phyloP scores from a whole-genome alignment of 495 filamentous ascomycete genomes.

The Podospora pseudocomata region DNA sequence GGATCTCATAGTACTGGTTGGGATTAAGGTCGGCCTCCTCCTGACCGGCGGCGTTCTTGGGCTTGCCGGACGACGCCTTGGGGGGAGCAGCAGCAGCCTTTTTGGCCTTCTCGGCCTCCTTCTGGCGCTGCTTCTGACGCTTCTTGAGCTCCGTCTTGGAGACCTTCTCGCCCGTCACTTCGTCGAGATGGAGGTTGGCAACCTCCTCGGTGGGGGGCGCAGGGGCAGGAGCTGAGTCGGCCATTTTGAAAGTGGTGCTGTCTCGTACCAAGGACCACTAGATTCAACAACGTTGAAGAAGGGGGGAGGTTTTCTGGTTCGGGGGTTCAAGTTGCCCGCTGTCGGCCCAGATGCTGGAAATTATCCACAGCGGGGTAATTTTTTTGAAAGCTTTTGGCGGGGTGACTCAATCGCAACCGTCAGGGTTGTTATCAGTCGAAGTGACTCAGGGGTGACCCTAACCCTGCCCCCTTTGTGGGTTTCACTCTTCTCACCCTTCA shows the following conservation, averaged over 20 bases:
- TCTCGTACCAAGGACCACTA: background rate
- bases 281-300: background rate
- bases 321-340: background rate
- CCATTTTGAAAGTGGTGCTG: slow-evolving; percentile 39
- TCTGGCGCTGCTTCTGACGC: slow-evolving; percentile 85
- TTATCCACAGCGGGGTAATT: slow-evolving; percentile 22
- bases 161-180: slow-evolving; percentile 76
- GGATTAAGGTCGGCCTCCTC: slow-evolving; percentile 65
- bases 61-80: slow-evolving; percentile 62
- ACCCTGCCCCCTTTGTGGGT: slow-evolving; percentile 1
- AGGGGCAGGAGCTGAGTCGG: slow-evolving; percentile 38
- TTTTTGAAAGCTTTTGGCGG: slow-evolving; percentile 7
- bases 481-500: background rate
- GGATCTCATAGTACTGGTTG: slow-evolving; percentile 96
- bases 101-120: slow-evolving; percentile 81
- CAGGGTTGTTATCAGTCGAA: background rate
- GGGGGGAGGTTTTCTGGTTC: slow-evolving; percentile 12
- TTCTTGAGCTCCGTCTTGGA: slow-evolving; percentile 94
- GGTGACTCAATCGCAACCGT: slow-evolving; percentile 5
- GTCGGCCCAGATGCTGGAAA: slow-evolving; percentile 8
- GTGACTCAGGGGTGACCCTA: background rate
- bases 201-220: slow-evolving; percentile 53
- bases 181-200: slow-evolving; percentile 75
- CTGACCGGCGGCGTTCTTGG: slow-evolving; percentile 50
- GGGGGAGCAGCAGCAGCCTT: slow-evolving; percentile 74